A percentile compares a stretch with the other conserved stretches of the same genome.
phyloP scores from a whole-genome alignment of 129 eudicot species.

The Ambrosia trifida region DNA sequence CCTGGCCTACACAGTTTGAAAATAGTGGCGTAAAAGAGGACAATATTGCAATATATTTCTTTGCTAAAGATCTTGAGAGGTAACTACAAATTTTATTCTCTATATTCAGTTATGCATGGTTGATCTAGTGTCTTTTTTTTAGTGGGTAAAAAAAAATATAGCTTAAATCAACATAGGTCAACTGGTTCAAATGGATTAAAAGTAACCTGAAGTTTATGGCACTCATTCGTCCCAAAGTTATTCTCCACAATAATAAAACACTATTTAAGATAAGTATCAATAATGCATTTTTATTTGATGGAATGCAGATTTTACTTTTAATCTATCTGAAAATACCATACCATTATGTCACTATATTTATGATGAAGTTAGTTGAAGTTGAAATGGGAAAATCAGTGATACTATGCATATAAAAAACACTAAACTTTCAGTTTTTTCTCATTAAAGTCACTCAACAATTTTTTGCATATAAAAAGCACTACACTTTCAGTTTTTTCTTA shows the following conservation, averaged over 20 bases:
- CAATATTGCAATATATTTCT: constrained; percentile 79
- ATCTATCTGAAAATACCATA: not conserved
- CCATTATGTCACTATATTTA: not conserved
- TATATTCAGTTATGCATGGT: not conserved
- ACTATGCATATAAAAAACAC: too few species aligned
- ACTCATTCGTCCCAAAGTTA: not conserved
- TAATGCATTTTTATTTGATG: not conserved
- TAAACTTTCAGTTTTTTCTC: too few species aligned
- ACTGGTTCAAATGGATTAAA: not conserved
- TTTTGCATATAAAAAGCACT: too few species aligned
- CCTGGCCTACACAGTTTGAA: constrained; percentile 88
- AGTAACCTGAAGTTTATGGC: not conserved
- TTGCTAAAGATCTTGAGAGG: constrained; percentile 88
- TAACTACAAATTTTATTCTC: constrained; percentile 12
- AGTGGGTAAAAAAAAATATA: not conserved
- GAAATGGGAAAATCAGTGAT: not conserved
- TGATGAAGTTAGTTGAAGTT: not conserved
- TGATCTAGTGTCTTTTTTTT: not conserved
- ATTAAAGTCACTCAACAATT: too few species aligned
- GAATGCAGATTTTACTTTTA: not conserved
- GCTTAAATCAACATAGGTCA: not conserved
- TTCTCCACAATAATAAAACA: not conserved
- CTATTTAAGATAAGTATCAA: not conserved
- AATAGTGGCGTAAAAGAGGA: constrained; percentile 65
- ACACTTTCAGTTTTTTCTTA: too few species aligned